phyloP scores from a whole-genome alignment of 495 filamentous ascomycete species.

The Tuber indicum region DNA sequence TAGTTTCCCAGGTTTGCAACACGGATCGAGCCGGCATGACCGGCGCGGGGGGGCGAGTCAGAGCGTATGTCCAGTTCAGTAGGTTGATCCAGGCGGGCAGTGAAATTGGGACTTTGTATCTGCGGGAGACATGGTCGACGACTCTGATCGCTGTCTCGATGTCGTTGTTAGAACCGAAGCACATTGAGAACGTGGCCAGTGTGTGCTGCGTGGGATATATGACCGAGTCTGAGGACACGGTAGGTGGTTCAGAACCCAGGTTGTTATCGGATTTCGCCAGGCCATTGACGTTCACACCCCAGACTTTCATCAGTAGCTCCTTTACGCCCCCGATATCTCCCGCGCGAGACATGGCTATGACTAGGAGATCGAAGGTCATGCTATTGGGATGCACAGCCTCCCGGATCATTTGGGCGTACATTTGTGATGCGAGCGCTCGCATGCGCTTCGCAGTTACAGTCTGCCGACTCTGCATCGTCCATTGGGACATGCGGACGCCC shows the following conservation, averaged over 20 bases:
- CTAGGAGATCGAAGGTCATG: conserved; percentile 53
- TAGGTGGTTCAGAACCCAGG: conserved; percentile 29
- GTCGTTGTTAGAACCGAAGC: conserved; percentile 54
- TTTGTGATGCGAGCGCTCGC: conserved; percentile 13
- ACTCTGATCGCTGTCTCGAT: conserved; percentile 50
- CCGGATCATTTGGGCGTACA: conserved; percentile 52
- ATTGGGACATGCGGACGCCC: conserved; percentile 20
- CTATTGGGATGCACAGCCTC: conserved; percentile 49
- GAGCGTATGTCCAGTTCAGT: conserved; percentile 55
- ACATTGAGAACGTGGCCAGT: conserved; percentile 55
- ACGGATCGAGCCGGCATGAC: conserved; percentile 47
- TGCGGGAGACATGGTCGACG: conserved; percentile 53
- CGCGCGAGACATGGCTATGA: conserved; percentile 54
- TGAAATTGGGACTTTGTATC: conserved; percentile 52
- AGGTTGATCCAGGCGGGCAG: conserved; percentile 53
- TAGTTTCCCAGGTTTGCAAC: conserved; percentile 49
- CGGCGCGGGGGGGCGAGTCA: conserved; percentile 43
- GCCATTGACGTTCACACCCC: conserved; percentile 54
- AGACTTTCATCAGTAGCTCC: conserved; percentile 50
- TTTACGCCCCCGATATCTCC: conserved; percentile 50
- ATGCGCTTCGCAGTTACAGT: background rate
- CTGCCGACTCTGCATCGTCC: conserved; percentile 11
- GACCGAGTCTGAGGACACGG: conserved; percentile 44
- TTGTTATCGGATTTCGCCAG: conserved; percentile 37
- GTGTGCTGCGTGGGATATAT: conserved; percentile 52